These are phyloP conservation scores for Coemansia sp. DNA, from an alignment of 192 early-diverging fungal genomes.

Conservation along the genomic window DNA sequence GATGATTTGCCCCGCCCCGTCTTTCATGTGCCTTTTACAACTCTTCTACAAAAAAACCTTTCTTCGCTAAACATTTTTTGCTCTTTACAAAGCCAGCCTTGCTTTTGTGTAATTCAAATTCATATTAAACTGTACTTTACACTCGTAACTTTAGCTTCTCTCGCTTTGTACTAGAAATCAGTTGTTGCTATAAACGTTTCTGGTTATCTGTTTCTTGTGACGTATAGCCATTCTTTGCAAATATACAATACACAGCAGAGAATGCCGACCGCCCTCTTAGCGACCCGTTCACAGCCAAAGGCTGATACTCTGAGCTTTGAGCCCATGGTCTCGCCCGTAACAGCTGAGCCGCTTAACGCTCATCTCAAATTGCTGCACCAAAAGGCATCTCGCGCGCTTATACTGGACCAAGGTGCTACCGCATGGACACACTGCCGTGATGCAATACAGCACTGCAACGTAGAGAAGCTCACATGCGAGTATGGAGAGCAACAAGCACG, in stretches of 20 bases:
- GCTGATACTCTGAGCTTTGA: background rate
- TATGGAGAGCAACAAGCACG: slow-evolving; percentile 42
- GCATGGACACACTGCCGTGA: slow-evolving; percentile 38
- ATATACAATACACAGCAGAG: background rate
- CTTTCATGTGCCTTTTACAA: no score
- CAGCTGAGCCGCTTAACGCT: slow-evolving; percentile 4
- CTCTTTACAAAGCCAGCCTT: no score
- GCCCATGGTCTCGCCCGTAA: background rate
- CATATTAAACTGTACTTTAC: no score
- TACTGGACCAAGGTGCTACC: slow-evolving; percentile 32
- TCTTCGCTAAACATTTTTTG: no score
- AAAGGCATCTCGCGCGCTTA: slow-evolving; percentile 47
- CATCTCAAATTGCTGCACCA: slow-evolving; percentile 42
- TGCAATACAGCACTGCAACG: slow-evolving; percentile 39
- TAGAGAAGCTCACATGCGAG: slow-evolving; percentile 30
- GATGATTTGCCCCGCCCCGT: no score
- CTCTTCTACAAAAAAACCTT: no score
- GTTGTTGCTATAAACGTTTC: no score
- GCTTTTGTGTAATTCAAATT: no score
- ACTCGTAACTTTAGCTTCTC: no score
- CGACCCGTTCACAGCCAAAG: slow-evolving; percentile 3
- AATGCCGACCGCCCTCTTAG: slow-evolving; percentile 6
- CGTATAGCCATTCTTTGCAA: background rate
- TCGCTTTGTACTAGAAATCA: no score
- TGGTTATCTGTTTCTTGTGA: no score